Percentiles rank a stretch among this genome's conserved stretches.
Evolutionary conservation across 78 protist genomes (phyloP).

Genomic region (Tieghemostelium lacteum): DNA sequence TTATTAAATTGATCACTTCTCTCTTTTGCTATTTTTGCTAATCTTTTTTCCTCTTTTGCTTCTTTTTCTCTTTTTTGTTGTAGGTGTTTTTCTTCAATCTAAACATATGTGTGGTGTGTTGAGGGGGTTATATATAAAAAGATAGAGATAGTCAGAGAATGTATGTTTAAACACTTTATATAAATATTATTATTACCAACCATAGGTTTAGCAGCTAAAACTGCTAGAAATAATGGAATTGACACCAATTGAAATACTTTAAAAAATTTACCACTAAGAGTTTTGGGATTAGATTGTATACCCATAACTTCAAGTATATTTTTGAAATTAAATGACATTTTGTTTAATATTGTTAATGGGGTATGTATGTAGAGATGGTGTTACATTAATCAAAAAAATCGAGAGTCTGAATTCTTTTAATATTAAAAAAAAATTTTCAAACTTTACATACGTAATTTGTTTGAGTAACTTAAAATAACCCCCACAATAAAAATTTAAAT

Average conservation of each 20-base stretch:
- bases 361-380: no score
- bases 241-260: conserved; percentile 19
- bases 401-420: no score
- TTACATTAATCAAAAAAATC: no score
- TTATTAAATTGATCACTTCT: conserved; percentile 15
- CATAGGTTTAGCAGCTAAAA: conserved; percentile 15
- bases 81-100: conserved; percentile 31
- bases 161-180: no score
- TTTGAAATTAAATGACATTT: conserved; percentile 2
- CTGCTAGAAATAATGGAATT: conserved; percentile 6
- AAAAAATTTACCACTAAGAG: conserved; percentile 19
- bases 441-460: no score
- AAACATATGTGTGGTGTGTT: not conserved
- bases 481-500: no score
- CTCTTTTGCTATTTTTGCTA: conserved; percentile 11
- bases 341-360: no score
- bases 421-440: no score
- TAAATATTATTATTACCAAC: not conserved
- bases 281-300: conserved; percentile 15
- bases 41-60: not conserved
- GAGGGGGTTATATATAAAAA: not conserved
- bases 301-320: conserved; percentile 11
- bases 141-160: not conserved
- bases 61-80: not conserved
- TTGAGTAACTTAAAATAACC: no score